These are phyloP conservation scores for Backusella mclennaniae DNA, from an alignment of 192 early-diverging fungal genomes.

Conservation along the genomic window DNA sequence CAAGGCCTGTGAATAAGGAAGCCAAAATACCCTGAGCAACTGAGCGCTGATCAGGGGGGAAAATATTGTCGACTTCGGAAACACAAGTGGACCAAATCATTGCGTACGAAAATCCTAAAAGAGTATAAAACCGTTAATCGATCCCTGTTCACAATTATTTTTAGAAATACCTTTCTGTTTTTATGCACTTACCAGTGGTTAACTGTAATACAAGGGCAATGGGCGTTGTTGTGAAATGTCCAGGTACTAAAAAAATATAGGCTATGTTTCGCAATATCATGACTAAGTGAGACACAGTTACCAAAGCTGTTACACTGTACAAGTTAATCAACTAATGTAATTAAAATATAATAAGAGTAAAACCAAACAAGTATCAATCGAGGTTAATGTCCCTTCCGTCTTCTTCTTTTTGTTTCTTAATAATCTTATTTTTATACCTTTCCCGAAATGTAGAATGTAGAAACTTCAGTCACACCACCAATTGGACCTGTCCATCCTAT, in stretches of 20 bases:
- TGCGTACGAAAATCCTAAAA: conserved; percentile 25
- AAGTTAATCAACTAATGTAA: conserved; percentile 30
- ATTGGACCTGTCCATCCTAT: conserved; percentile 43
- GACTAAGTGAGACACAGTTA: conserved; percentile 23
- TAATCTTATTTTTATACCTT: conserved; percentile 18
- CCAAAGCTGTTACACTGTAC: conserved; percentile 25
- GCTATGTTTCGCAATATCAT: conserved; percentile 19
- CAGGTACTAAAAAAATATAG: conserved; percentile 16
- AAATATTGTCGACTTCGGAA: conserved; percentile 30
- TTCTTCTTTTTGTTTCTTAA: neutral
- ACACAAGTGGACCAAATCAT: conserved; percentile 35
- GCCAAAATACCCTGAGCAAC: conserved; percentile 36
- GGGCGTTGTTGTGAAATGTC: neutral
- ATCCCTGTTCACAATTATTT: neutral
- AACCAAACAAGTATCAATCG: neutral
- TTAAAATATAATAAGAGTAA: neutral
- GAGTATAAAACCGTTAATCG: neutral
- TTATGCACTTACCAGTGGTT: conserved; percentile 14
- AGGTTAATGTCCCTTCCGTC: neutral
- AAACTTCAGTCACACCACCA: conserved; percentile 35
- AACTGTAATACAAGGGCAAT: conserved; percentile 25
- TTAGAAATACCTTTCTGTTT: neutral
- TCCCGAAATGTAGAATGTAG: conserved; percentile 39
- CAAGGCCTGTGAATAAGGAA: conserved; percentile 28
- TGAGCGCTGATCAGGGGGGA: conserved; percentile 30